Percentiles rank a stretch among this genome's conserved stretches.
phyloP scores from a whole-genome alignment of 179 eudicot species.

The Silene coronaria region DNA sequence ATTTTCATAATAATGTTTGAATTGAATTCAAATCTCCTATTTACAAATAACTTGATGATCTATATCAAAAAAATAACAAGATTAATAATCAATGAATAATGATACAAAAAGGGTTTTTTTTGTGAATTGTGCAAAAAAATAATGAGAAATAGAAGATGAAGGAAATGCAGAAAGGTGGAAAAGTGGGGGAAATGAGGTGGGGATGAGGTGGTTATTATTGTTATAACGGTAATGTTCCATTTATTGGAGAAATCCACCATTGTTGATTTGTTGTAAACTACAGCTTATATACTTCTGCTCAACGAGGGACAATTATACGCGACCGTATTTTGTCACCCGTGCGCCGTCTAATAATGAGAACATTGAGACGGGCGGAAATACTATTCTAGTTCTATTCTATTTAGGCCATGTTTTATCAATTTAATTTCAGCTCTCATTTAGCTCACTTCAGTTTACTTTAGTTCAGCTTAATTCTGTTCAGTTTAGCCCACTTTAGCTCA shows the following conservation, averaged over 20 bases:
- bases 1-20: not conserved
- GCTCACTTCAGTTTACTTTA: too few relatives aligned
- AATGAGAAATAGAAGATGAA: not conserved
- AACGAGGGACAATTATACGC: not conserved
- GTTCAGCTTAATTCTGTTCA: too few relatives aligned
- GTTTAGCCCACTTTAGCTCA: too few relatives aligned
- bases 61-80: not conserved
- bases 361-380: too few relatives aligned
- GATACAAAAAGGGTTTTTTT: slow-evolving; percentile 1
- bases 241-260: not conserved
- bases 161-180: not conserved
- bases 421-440: too few relatives aligned
- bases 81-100: not conserved
- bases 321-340: not conserved
- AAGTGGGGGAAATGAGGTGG: not conserved
- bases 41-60: not conserved
- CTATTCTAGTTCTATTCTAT: too few relatives aligned
- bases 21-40: not conserved
- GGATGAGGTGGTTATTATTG: not conserved
- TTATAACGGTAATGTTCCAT: slow-evolving; percentile 12
- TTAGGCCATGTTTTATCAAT: too few relatives aligned
- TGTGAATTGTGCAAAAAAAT: not conserved
- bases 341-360: too few relatives aligned
- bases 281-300: not conserved
- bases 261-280: not conserved